Base-by-base conservation (phyloP, 164 flowering plant species). In the Vitis riparia region DNA sequence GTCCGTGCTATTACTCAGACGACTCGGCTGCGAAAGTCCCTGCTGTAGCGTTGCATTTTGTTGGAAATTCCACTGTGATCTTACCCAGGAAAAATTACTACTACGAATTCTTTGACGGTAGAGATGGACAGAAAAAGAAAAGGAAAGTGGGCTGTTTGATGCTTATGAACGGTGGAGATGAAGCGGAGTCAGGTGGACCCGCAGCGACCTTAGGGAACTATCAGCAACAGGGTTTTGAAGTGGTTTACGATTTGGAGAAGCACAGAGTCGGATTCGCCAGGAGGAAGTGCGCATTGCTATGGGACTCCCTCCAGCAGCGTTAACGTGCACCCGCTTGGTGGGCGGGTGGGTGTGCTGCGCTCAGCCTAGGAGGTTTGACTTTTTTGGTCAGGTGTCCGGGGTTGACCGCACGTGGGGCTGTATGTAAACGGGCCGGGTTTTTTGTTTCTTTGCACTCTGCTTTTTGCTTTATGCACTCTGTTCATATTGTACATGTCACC, bases 181-280 rank as follows among this genome's bases (percentile, higher is more conserved):
- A 83, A 51, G 70, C 49, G 65, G 93, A 85, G 64, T 23, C 75
- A 59, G 83, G 88, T 71, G 98, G 98, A 75, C 97, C 98, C 32
- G 89, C 79, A 30, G 97, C 86, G 17, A 81, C 86, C 3, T 71
- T 94, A 10, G 99, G 99, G 49, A 94, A 91, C 58, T 92, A 88
- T 65, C 97, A 89, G 79, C 99, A 94, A 66, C 99, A 94, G 71
- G 97, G 97, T 65, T 91, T 94, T 47, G 99, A 94, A 77, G 99
- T 94, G 76, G 91, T 89, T 29, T 94, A 94, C 72, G 99, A 94
- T 70, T 80, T 94, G 88, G 87, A 76, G 78, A 73, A 74, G 67
- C 56, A 78, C 16, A 75, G 84, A 64, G 83, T 94, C 52, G 99
- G 99, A 70, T 94, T 94, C 62, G 93, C 92, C 4, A 71, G 77